These are phyloP conservation scores for Rhynchosporium agropyri DNA, from an alignment of 2,329 filamentous ascomycete genomes.

Conservation along the genomic window DNA sequence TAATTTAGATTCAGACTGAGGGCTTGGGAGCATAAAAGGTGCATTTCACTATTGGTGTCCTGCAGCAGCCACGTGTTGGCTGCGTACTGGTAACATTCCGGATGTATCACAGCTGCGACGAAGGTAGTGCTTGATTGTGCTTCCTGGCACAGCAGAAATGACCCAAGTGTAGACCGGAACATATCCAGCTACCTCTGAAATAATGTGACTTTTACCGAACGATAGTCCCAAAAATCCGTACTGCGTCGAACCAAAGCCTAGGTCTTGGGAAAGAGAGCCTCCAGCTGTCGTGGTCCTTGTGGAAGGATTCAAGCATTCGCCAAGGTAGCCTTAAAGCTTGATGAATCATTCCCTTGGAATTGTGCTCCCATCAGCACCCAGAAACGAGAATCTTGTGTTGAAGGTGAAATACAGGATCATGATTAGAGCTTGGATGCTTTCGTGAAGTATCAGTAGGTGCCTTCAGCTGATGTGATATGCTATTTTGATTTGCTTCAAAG, in stretches of 20 bases:
- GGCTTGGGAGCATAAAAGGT: not conserved
- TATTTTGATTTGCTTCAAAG: not conserved
- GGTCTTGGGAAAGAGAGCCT: not conserved
- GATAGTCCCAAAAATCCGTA: not conserved
- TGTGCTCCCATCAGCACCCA: not conserved
- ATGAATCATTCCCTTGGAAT: not conserved
- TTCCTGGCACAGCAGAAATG: not conserved
- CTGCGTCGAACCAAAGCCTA: not conserved
- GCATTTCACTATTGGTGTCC: not conserved
- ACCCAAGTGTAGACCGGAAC: not conserved
- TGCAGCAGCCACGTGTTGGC: conserved; percentile 1
- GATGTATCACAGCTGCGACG: conserved; percentile 4
- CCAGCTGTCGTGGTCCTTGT: not conserved
- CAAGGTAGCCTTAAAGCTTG: conserved; percentile 13
- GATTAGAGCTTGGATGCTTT: no score
- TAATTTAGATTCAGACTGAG: not conserved
- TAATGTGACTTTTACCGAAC: not conserved
- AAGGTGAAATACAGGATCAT: no score
- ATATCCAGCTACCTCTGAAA: not conserved
- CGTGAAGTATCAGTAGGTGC: not conserved
- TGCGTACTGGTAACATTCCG: not conserved
- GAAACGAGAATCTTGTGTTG: not conserved
- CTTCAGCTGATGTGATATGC: not conserved
- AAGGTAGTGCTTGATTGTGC: not conserved
- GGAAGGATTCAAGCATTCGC: not conserved